Evolutionary conservation across 306 rosid genomes (phyloP), one percentile per base, ranked within the genome.

Genomic region (Crotalaria pallida): DNA sequence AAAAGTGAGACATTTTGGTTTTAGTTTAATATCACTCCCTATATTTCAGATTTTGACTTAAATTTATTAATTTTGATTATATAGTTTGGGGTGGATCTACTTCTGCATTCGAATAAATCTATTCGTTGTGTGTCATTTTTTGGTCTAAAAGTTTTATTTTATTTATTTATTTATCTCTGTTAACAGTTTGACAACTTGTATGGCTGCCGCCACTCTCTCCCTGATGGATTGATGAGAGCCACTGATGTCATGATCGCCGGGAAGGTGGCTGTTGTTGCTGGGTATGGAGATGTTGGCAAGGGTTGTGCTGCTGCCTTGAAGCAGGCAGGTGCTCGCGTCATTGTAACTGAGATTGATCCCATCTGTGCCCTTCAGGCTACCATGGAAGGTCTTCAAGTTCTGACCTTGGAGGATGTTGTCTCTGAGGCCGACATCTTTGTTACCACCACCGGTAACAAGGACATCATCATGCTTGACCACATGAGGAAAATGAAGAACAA

Each of bases 401-500:
- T 87, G 33, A 83, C 97, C 62, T 78, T 94, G 0, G 87, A 77
- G 6, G 96, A 94, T 10, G 75, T 73, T 4, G 61, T 94, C 33
- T 70, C 89, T 0, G 87, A 78, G 69, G 95, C 95, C 5, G 99
- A 94, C 63, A 94, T 94, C 76, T 87, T 94, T 7, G 95, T 87
- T 10, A 94, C 96, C 84, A 94, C 99, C 72, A 94, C 99, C 0
- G 99, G 99, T 19, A 94, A 91, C 91, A 94, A 94, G 88, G 99
- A 94, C 95, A 94, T 94, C 21, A 88, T 91, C 82, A 94, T 86
- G 96, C 69, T 94, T 0, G 55, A 40, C 11, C 83, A 88, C 75
- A 94, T 94, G 99, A 94, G 3, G 92, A 85, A 89, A 73, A 94
- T 94, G 99, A 94, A 94, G 91, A 94, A 91, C 95, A 94, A 94